These are phyloP conservation scores for Annona cherimola DNA, from an alignment of 164 flowering plant species.

Conservation along the genomic window DNA sequence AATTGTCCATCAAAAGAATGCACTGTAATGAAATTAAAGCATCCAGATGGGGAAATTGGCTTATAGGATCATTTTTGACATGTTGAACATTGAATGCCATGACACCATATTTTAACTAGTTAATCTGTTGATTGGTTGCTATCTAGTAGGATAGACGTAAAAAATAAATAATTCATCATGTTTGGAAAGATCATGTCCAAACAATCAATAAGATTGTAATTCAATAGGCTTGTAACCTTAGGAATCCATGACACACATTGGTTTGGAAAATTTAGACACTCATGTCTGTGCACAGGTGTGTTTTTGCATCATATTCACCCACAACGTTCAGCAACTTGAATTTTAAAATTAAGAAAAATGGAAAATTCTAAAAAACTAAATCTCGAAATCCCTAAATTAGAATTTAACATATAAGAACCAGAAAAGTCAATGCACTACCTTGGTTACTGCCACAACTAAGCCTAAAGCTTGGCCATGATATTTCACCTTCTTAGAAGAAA, in stretches of 20 bases:
- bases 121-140: neutral
- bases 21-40: too few relatives aligned
- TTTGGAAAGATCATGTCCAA: neutral
- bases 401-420: neutral
- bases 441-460: constrained; percentile 3
- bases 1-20: neutral
- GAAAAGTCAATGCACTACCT: constrained; percentile 2
- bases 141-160: neutral
- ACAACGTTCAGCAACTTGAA: neutral
- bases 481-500: constrained; percentile 6
- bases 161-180: too few relatives aligned
- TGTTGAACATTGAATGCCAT: neutral
- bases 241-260: neutral
- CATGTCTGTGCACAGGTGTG: neutral
- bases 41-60: neutral
- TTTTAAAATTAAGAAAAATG: neutral
- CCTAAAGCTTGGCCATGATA: constrained; percentile 13
- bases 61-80: too few relatives aligned
- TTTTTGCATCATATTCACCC: neutral
- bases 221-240: neutral
- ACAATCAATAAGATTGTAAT: too few relatives aligned
- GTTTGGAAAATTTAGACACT: neutral
- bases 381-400: neutral
- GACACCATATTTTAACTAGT: neutral
- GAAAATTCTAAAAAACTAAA: neutral